These are phyloP conservation scores for Pneumocystis oryctolagi DNA, from an alignment of 1,139 yeast species.

Conservation along the genomic window DNA sequence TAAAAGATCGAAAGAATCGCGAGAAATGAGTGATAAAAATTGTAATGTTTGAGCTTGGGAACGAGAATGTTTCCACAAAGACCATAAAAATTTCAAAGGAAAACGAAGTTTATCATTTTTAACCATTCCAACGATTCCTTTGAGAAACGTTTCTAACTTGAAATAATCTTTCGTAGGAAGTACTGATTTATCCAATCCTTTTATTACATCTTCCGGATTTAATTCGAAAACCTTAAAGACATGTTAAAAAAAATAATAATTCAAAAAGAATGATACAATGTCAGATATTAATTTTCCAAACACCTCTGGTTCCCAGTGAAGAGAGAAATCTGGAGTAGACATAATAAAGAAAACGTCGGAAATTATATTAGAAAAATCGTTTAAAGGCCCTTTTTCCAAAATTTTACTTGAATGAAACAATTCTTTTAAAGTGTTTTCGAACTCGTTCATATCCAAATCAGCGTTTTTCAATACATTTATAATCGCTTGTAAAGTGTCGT, in stretches of 20 bases:
- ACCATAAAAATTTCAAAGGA: slow-evolving; percentile 11
- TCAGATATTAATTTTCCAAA: neutral
- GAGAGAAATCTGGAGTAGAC: neutral
- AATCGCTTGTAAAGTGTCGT: neutral
- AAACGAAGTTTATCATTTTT: neutral
- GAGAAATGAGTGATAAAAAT: slow-evolving; percentile 8
- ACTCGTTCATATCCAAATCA: neutral
- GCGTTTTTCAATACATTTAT: neutral
- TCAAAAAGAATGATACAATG: neutral
- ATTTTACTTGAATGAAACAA: neutral
- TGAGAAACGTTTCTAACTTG: neutral
- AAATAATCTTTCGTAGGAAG: neutral
- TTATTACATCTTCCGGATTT: neutral
- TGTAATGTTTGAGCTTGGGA: slow-evolving; percentile 10
- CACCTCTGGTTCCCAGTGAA: neutral
- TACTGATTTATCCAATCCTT: neutral
- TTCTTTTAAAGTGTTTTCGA: neutral
- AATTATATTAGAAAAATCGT: neutral
- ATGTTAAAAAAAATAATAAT: neutral
- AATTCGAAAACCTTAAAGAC: neutral
- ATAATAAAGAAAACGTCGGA: neutral
- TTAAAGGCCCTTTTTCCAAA: neutral
- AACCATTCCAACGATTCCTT: neutral
- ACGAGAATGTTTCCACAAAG: slow-evolving; percentile 10
- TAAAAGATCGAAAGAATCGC: slow-evolving; percentile 11